Evolutionary conservation across 2,329 filamentous ascomycete species (phyloP).

Genomic region (Talaromyces islandicus): DNA sequence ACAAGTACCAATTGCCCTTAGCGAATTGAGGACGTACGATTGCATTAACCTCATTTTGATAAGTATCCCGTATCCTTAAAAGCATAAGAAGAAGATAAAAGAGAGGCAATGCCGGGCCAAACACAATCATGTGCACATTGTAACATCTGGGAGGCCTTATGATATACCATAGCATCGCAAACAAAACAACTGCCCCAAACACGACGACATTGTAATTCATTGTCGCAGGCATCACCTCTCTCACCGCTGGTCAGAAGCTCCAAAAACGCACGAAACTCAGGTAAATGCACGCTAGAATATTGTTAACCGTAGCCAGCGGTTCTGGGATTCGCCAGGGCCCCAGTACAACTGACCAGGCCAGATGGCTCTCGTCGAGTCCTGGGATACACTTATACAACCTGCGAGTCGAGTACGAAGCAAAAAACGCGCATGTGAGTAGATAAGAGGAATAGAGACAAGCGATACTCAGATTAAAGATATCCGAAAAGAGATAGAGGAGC

Average conservation of each 20-base stretch:
- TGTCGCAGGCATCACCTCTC: background rate
- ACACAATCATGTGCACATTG: background rate
- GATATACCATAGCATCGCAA: background rate
- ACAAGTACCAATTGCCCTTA: background rate
- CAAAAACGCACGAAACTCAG: background rate
- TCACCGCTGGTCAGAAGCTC: background rate
- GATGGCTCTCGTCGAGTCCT: background rate
- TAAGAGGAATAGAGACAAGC: background rate
- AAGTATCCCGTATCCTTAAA: no score
- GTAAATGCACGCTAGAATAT: background rate
- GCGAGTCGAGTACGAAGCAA: background rate
- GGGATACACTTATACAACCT: background rate
- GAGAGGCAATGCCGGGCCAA: no score
- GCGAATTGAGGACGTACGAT: background rate
- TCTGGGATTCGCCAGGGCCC: background rate
- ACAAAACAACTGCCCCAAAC: background rate
- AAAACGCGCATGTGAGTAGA: background rate
- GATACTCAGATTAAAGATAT: background rate
- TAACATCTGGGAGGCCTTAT: background rate
- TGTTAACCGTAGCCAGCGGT: background rate
- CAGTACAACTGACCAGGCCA: background rate
- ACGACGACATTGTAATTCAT: slow-evolving; percentile 2
- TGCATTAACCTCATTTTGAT: no score
- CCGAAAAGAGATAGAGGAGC: background rate
- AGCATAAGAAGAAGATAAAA: no score